Evolutionary conservation across 352 stramenopile genomes (phyloP).

Genomic region (Phytophthora fragariae): DNA sequence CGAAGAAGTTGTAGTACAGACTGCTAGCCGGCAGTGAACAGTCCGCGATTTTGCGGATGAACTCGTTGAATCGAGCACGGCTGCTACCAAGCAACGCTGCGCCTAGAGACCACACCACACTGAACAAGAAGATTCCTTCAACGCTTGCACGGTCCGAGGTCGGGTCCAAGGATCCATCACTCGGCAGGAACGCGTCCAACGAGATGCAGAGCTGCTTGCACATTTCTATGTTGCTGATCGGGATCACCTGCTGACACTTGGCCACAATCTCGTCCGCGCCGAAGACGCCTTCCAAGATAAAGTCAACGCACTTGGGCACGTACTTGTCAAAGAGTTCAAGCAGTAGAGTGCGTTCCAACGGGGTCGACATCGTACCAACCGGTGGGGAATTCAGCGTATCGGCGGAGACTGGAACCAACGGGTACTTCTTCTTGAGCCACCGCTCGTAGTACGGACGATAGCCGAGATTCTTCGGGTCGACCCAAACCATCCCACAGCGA

Average conservation of each 20-base stretch:
- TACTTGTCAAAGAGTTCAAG: conserved; percentile 95
- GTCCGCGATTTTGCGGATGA: conserved; percentile 89
- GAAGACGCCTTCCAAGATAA: conserved; percentile 92
- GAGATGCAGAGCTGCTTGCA: conserved; percentile 95
- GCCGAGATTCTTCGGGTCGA: conserved; percentile 96
- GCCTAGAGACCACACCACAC: conserved; percentile 93
- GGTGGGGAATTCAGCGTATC: conserved; percentile 15
- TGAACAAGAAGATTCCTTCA: conserved; percentile 95
- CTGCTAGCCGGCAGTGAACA: conserved; percentile 78
- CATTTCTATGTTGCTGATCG: conserved; percentile 95
- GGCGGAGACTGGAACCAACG: conserved; percentile 36
- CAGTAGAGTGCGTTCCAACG: conserved; percentile 61
- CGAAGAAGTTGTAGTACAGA: conserved; percentile 93
- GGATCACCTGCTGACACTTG: conserved; percentile 93
- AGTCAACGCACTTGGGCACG: conserved; percentile 91
- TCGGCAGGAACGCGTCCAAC: conserved; percentile 90
- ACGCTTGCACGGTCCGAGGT: conserved; percentile 66
- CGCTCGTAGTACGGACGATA: conserved; percentile 95
- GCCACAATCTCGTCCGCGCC: conserved; percentile 90
- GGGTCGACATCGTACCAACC: conserved; percentile 26
- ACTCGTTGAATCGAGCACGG: conserved; percentile 89
- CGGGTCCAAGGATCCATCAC: conserved; percentile 53
- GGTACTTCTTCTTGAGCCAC: conserved; percentile 93
- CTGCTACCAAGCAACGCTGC: conserved; percentile 86
- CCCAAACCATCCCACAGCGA: conserved; percentile 97